Percentiles rank a stretch among this genome's conserved stretches.
Conservation (phyloP, 2,329 filamentous ascomycete genomes). For the Trichophyton benhamiae region DNA sequence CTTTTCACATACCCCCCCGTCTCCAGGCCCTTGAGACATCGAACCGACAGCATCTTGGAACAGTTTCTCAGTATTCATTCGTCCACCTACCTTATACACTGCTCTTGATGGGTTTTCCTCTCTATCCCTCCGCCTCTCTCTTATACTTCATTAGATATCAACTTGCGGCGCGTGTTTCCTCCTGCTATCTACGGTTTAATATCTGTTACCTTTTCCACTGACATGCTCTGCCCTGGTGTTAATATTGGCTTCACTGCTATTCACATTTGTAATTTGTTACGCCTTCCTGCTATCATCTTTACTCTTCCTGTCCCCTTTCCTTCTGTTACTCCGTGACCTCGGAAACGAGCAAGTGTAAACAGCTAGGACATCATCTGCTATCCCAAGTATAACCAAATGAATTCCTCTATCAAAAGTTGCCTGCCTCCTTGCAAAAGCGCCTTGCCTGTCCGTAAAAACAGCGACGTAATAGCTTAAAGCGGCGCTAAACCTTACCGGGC, state of each 20-base stretch:
- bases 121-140: slow-evolving; percentile 15
- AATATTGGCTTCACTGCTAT: background rate
- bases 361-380: background rate
- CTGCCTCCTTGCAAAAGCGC: background rate
- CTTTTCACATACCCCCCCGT: background rate
- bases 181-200: slow-evolving; percentile 2
- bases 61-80: background rate
- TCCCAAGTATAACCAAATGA: background rate
- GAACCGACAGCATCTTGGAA: background rate
- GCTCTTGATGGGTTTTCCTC: slow-evolving; percentile 4
- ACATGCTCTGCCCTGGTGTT: background rate
- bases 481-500: slow-evolving; percentile 7
- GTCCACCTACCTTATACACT: background rate
- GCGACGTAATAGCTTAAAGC: slow-evolving; percentile 7
- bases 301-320: background rate
- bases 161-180: slow-evolving; percentile 1
- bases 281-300: background rate
- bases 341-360: background rate
- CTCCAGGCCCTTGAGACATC: background rate
- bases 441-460: background rate
- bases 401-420: background rate
- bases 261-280: slow-evolving; percentile 1
- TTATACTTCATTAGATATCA: slow-evolving; percentile 15
- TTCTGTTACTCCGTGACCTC: background rate
- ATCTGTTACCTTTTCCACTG: background rate